These are phyloP conservation scores for Penicillium sp. DNA, from an alignment of 2,329 filamentous ascomycete genomes.

Conservation along the genomic window DNA sequence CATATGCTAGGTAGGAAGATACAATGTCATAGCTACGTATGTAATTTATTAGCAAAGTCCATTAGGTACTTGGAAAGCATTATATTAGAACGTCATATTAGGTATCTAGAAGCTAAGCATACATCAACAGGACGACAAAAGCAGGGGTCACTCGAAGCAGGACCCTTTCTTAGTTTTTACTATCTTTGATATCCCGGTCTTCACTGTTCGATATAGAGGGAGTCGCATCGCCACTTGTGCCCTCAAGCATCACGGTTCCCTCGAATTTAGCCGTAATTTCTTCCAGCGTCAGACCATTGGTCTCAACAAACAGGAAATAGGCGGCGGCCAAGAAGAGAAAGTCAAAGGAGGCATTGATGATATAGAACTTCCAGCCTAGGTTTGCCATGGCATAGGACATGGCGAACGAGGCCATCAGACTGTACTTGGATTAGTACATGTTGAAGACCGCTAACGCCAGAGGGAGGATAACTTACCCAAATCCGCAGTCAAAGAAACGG, in stretches of 20 bases:
- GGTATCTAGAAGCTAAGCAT: no score
- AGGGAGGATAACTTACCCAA: constrained; percentile 27
- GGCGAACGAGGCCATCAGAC: constrained; percentile 8
- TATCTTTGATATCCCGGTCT: no score
- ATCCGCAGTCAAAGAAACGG: constrained; percentile 24
- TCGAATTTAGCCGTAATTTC: constrained; percentile 15
- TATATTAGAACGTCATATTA: no score
- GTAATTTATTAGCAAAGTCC: no score
- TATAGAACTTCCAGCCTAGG: constrained; percentile 14
- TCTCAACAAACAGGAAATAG: constrained; percentile 12
- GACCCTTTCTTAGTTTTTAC: no score
- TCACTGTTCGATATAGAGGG: no score
- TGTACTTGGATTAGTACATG: neutral
- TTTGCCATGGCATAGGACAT: constrained; percentile 9
- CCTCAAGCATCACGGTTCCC: neutral
- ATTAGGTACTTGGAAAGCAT: no score
- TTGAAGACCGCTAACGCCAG: neutral
- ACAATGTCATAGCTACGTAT: no score
- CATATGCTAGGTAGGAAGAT: no score
- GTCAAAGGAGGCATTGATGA: constrained; percentile 10
- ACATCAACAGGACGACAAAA: no score
- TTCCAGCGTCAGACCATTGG: constrained; percentile 15
- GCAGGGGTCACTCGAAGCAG: no score
- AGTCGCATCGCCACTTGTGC: no score
- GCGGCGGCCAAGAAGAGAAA: constrained; percentile 1